Evolutionary conservation across 345 rosid genomes (phyloP).

Genomic region (Syzygium grande): DNA sequence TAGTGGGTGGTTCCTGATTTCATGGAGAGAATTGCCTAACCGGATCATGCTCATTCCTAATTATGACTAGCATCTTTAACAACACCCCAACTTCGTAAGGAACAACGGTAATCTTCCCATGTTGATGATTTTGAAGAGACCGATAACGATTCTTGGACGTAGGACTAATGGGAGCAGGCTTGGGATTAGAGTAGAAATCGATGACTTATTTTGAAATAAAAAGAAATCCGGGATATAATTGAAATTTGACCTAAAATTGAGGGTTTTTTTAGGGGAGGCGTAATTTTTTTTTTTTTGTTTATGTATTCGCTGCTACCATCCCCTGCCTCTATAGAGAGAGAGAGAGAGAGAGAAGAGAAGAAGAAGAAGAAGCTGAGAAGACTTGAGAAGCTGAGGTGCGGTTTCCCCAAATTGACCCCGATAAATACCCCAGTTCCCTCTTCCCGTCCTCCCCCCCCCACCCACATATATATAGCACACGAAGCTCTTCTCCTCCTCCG

Average conservation of each 20-base stretch:
- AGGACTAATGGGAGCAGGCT: fast-evolving
- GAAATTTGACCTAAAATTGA: not conserved
- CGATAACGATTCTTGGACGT: not conserved
- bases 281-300: too few species aligned
- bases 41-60: too few species aligned
- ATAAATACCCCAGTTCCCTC: not conserved
- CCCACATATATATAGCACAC: not conserved
- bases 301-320: not conserved
- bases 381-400: not conserved
- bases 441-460: not conserved
- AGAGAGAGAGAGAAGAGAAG: not conserved
- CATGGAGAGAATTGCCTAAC: too few species aligned
- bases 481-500: too few species aligned
- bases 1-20: too few species aligned
- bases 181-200: not conserved
- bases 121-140: not conserved
- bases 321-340: not conserved
- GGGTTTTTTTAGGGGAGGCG: not conserved
- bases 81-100: not conserved
- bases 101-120: too few species aligned
- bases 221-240: not conserved
- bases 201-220: not conserved
- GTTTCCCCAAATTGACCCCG: not conserved
- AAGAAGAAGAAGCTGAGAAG: not conserved
- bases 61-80: fast-evolving